phyloP scores from a whole-genome alignment of 2,329 filamentous ascomycete species.

The Kalmusia sp. region DNA sequence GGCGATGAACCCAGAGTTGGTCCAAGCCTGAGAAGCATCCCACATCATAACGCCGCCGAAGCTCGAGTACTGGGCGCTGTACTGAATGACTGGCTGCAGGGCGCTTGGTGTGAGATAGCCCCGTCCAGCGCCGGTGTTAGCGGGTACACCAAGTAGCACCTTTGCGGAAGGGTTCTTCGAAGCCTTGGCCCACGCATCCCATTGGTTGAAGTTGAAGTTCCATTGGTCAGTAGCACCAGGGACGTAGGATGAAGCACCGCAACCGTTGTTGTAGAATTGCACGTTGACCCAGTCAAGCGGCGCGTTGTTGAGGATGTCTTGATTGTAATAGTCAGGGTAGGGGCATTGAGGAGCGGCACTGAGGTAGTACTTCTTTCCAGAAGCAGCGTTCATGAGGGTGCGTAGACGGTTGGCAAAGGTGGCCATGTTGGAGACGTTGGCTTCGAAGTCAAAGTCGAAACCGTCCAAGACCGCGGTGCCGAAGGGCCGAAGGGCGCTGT shows the following conservation, averaged over 20 bases:
- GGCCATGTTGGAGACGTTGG: constrained; percentile 64
- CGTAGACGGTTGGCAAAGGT: constrained; percentile 68
- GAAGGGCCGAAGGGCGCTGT: constrained; percentile 67
- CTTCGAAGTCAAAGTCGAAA: constrained; percentile 80
- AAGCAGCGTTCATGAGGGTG: constrained; percentile 59
- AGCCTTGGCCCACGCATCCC: constrained; percentile 70
- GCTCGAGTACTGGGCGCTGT: constrained; percentile 61
- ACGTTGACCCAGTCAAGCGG: constrained; percentile 67
- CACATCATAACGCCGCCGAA: constrained; percentile 75
- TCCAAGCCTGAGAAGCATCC: constrained; percentile 55
- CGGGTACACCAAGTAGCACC: constrained; percentile 68
- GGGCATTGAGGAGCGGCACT: constrained; percentile 73
- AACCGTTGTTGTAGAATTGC: constrained; percentile 75
- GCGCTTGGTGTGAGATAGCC: constrained; percentile 62
- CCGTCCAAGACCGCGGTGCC: constrained; percentile 71
- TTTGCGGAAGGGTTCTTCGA: constrained; percentile 67
- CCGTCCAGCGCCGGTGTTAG: constrained; percentile 59
- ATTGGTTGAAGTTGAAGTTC: constrained; percentile 68
- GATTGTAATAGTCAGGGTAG: constrained; percentile 68
- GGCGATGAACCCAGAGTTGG: constrained; percentile 28
- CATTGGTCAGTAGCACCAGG: constrained; percentile 53
- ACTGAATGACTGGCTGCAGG: constrained; percentile 61
- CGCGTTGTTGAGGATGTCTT: constrained; percentile 61
- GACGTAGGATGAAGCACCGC: constrained; percentile 63
- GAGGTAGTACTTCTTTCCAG: constrained; percentile 63